phyloP scores from a whole-genome alignment of 2,329 filamentous ascomycete species.

The Colletotrichum spaethianum region DNA sequence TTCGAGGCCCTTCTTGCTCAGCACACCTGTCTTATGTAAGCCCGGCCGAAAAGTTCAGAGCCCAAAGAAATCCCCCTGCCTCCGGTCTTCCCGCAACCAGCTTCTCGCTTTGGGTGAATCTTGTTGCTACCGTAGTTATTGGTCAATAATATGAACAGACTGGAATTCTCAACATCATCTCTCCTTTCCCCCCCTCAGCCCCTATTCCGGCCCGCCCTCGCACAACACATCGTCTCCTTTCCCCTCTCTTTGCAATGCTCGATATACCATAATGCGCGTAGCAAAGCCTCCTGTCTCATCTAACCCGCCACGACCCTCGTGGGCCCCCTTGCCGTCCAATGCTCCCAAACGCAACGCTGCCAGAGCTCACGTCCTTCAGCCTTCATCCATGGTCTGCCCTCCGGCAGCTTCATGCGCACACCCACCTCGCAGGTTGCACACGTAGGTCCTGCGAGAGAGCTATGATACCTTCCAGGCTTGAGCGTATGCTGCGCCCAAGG shows the following conservation, averaged over 20 bases:
- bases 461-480: constrained; percentile 26
- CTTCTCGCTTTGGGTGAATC: neutral
- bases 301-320: constrained; percentile 12
- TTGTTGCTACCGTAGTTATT: neutral
- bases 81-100: constrained; percentile 30
- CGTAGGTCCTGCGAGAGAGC: constrained; percentile 22
- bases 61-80: too few species aligned
- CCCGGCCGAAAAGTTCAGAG: too few species aligned
- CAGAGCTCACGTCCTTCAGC: constrained; percentile 4
- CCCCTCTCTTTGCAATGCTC: neutral
- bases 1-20: neutral
- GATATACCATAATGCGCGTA: neutral
- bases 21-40: too few species aligned
- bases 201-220: neutral
- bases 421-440: neutral
- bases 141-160: neutral
- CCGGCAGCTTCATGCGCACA: constrained; percentile 26
- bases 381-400: constrained; percentile 24
- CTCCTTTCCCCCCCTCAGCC: neutral
- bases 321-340: constrained; percentile 16
- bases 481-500: constrained; percentile 24
- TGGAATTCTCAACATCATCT: neutral
- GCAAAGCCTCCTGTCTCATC: constrained; percentile 17
- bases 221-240: neutral
- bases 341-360: constrained; percentile 1